These are phyloP conservation scores for Euptelea pleiosperma DNA, from an alignment of 164 flowering plant species.

Conservation along the genomic window DNA sequence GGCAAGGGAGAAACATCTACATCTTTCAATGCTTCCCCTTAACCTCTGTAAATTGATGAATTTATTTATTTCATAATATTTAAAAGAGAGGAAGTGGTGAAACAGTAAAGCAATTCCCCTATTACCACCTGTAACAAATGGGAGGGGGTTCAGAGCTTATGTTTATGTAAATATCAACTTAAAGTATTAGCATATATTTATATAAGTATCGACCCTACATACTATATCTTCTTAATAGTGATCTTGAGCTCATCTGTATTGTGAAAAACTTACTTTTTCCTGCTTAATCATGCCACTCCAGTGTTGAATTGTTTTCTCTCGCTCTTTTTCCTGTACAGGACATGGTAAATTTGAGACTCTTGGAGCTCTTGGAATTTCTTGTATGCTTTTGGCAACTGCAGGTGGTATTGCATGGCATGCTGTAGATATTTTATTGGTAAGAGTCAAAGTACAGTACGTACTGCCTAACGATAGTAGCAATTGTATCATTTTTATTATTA, in stretches of 20 bases:
- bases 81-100: too few species aligned
- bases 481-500: not conserved
- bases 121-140: too few species aligned
- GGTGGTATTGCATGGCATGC: conserved; percentile 99
- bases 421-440: conserved; percentile 64
- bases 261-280: not conserved
- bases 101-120: too few species aligned
- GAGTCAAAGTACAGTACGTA: not conserved
- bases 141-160: too few species aligned
- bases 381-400: conserved; percentile 83
- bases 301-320: not conserved
- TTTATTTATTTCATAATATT: too few species aligned
- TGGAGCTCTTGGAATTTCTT: conserved; percentile 95
- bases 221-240: not conserved
- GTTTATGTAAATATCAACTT: too few species aligned
- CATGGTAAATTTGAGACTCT: conserved; percentile 98
- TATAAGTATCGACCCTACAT: not conserved
- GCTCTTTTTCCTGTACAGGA: conserved; percentile 46
- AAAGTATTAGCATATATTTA: not conserved
- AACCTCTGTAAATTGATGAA: too few species aligned
- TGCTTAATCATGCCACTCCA: not conserved
- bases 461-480: conserved; percentile 1
- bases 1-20: too few species aligned
- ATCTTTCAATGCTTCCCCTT: too few species aligned
- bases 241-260: too few species aligned